Conservation (phyloP, 202 grass and related monocot species). For the Cymbopogon flexuosus region DNA sequence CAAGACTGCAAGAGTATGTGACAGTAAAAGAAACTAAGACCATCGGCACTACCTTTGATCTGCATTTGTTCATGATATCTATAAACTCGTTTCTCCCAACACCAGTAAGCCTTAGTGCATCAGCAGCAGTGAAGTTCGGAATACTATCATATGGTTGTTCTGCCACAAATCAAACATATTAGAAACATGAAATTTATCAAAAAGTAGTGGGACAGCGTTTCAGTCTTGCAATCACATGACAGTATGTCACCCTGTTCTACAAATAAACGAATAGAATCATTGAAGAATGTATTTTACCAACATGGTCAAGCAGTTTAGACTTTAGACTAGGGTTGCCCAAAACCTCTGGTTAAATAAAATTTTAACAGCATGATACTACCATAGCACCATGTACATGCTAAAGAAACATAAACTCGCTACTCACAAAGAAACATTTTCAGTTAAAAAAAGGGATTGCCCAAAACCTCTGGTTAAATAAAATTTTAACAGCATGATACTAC, state of each 20-base stretch:
- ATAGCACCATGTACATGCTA: neutral
- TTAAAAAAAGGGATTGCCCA: constrained; percentile 1
- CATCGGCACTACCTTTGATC: constrained; percentile 70
- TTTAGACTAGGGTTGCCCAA: neutral
- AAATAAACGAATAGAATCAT: constrained; percentile 1
- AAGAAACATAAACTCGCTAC: constrained; percentile 19
- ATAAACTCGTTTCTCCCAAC: constrained; percentile 97
- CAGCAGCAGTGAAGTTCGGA: constrained; percentile 96
- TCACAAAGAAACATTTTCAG: too few relatives aligned
- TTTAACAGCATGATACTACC: constrained; percentile 7
- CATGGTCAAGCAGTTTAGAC: neutral
- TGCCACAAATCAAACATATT: constrained; percentile 47
- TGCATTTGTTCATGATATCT: constrained; percentile 99
- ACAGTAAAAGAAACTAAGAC: constrained; percentile 6
- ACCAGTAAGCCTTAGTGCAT: constrained; percentile 87
- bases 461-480: neutral
- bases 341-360: neutral
- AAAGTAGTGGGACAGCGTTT: neutral
- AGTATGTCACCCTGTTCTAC: constrained; percentile 9
- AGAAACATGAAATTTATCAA: constrained; percentile 32
- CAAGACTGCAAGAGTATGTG: constrained; percentile 19
- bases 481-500: constrained; percentile 11
- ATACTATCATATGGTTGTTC: constrained; percentile 99
- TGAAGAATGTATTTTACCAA: neutral
- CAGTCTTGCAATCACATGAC: neutral